phyloP scores from a whole-genome alignment of 2,329 filamentous ascomycete species.

The Aspergillus chevalieri region DNA sequence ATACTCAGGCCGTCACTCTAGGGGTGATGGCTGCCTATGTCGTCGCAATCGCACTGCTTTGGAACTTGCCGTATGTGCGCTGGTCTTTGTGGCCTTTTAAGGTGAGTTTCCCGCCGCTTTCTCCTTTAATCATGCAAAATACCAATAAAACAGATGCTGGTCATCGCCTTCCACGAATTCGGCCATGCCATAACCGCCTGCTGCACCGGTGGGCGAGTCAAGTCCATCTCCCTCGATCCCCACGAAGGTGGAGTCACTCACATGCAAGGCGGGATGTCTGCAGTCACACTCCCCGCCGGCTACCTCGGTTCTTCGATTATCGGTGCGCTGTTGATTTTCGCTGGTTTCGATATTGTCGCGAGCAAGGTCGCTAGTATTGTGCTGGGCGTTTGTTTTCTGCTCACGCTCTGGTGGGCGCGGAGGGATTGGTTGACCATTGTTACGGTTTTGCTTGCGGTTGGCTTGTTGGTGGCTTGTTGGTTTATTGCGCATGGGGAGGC shows the following conservation, averaged over 20 bases:
- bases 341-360: slow-evolving; percentile 74
- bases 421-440: slow-evolving; percentile 70
- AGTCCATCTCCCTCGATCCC: slow-evolving; percentile 68
- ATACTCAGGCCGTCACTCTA: slow-evolving; percentile 64
- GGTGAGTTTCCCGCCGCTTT: slow-evolving; percentile 36
- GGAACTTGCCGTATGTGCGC: slow-evolving; percentile 72
- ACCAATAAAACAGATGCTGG: slow-evolving; percentile 57
- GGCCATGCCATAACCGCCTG: slow-evolving; percentile 68
- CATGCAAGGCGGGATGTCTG: slow-evolving; percentile 65
- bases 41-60: slow-evolving; percentile 67
- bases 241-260: slow-evolving; percentile 72
- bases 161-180: slow-evolving; percentile 77
- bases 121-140: neutral
- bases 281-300: slow-evolving; percentile 68
- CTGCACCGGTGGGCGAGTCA: slow-evolving; percentile 66
- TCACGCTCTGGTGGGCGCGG: slow-evolving; percentile 78
- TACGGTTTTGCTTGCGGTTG: slow-evolving; percentile 65
- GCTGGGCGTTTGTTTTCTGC: slow-evolving; percentile 65
- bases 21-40: slow-evolving; percentile 67
- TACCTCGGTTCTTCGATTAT: slow-evolving; percentile 73
- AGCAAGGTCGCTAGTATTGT: slow-evolving; percentile 72
- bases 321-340: slow-evolving; percentile 70
- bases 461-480: slow-evolving; percentile 67
- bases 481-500: slow-evolving; percentile 72
- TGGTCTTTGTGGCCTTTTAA: slow-evolving; percentile 77